These are phyloP conservation scores for Rhododendron henanense DNA, from an alignment of 148 eudicot genomes.

Conservation along the genomic window DNA sequence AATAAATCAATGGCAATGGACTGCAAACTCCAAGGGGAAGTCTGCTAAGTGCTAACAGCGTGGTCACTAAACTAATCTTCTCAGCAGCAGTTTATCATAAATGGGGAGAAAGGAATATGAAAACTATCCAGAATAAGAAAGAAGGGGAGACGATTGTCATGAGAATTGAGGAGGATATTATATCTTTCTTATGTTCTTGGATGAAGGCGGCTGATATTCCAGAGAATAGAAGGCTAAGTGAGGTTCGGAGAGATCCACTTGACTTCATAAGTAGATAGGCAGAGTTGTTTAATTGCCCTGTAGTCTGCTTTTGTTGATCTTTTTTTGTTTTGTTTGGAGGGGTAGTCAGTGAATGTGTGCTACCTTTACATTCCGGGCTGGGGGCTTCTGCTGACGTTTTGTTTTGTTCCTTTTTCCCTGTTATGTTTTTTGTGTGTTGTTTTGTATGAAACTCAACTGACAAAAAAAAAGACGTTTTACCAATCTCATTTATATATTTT, in stretches of 20 bases:
- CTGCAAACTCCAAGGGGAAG: not conserved
- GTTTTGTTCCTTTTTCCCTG: not conserved
- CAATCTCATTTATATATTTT: not conserved
- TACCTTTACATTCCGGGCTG: not conserved
- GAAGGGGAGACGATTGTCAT: not conserved
- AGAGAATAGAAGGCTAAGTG: not conserved
- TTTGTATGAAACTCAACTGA: not conserved
- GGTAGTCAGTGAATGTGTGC: not conserved
- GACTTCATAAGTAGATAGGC: not conserved
- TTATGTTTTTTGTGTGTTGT: not conserved
- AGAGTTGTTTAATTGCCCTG: not conserved
- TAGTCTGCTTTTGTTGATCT: not conserved
- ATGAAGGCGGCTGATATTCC: not conserved
- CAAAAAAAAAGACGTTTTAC: not conserved
- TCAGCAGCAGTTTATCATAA: not conserved
- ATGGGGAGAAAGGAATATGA: not conserved
- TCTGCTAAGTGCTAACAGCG: not conserved
- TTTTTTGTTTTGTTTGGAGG: not conserved
- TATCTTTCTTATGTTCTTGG: not conserved
- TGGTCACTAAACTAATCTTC: not conserved
- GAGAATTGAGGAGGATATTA: not conserved
- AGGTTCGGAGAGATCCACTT: not conserved
- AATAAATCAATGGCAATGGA: not conserved
- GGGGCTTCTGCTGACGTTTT: not conserved
- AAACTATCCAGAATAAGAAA: not conserved